Evolutionary conservation across 2,329 filamentous ascomycete species (phyloP).

Genomic region (Cladosporium sp.): DNA sequence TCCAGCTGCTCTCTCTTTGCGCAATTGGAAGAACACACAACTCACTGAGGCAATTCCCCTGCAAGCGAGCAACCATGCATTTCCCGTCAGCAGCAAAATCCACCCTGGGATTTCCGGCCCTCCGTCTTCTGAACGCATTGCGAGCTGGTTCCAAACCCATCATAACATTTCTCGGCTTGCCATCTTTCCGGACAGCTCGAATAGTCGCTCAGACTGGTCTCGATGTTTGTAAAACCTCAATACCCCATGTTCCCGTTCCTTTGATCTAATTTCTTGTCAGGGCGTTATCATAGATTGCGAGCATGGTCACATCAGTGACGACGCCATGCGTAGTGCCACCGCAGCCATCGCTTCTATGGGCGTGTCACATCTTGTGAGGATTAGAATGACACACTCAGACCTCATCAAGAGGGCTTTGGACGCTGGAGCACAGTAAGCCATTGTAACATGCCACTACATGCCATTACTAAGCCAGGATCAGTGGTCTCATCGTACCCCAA

Average conservation of each 20-base stretch:
- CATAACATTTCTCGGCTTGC: constrained; percentile 41
- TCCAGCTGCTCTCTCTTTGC: no score
- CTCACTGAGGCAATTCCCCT: no score
- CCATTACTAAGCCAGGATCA: no score
- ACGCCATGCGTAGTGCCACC: constrained; percentile 51
- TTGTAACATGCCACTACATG: no score
- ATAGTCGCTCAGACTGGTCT: constrained; percentile 59
- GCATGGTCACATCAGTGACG: constrained; percentile 52
- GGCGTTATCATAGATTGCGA: constrained; percentile 57
- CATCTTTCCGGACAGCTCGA: constrained; percentile 45
- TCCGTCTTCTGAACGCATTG: constrained; percentile 47
- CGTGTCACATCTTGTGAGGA: constrained; percentile 38
- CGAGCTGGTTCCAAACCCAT: constrained; percentile 27
- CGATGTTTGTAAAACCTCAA: no score
- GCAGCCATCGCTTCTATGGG: constrained; percentile 38
- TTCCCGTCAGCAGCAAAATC: no score
- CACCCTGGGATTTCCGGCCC: neutral
- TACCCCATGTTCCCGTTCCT: no score
- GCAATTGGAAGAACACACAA: no score
- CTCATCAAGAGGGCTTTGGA: constrained; percentile 56
- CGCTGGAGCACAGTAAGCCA: constrained; percentile 51
- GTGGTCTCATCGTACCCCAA: constrained; percentile 45
- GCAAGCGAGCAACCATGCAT: no score
- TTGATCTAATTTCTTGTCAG: no score
- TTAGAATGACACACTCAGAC: constrained; percentile 51